Percentiles rank a stretch among this genome's conserved stretches.
phyloP scores from a whole-genome alignment of 164 flowering plant genomes.

The Saururus chinensis region DNA sequence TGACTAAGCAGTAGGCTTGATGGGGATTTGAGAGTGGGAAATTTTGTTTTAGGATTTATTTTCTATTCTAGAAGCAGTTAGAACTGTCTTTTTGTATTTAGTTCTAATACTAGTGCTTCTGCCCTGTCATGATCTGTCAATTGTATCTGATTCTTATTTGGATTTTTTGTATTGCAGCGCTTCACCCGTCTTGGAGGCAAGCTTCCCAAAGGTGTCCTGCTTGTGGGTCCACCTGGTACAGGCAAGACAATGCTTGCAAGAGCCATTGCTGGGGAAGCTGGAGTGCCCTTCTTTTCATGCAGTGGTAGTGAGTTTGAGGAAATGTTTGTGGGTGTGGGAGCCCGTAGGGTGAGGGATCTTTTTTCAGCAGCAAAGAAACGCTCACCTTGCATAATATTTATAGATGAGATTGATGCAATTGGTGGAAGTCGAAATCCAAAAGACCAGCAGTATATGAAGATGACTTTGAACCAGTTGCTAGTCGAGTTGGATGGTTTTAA shows the following conservation, averaged over 20 bases:
- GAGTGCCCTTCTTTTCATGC: constrained; percentile 94
- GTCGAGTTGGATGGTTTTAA: constrained; percentile 97
- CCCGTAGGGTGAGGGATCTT: constrained; percentile 82
- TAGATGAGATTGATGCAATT: constrained; percentile 93
- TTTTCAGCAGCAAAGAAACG: constrained; percentile 88
- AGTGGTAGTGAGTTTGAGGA: constrained; percentile 99
- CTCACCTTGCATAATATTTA: constrained; percentile 84
- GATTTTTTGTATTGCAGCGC: constrained; percentile 30
- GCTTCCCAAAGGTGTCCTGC: constrained; percentile 97
- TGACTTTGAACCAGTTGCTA: constrained; percentile 94
- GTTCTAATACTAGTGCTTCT: neutral
- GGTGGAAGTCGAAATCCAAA: constrained; percentile 93
- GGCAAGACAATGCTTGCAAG: constrained; percentile 98
- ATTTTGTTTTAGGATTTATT: no score
- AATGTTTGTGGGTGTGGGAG: constrained; percentile 99
- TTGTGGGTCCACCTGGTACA: constrained; percentile 97
- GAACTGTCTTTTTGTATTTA: no score
- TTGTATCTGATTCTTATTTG: constrained; percentile 8
- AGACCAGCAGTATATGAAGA: constrained; percentile 96
- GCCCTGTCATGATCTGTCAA: neutral
- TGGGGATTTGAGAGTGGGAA: neutral
- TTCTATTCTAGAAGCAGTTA: no score
- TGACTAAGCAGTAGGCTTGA: neutral
- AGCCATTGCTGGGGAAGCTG: constrained; percentile 99
- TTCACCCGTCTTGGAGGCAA: constrained; percentile 97